Evolutionary conservation across 371 early-diverging fungal genomes (phyloP), one percentile per base, ranked within the genome.

Genomic region (Syncephalastrum contaminatum): DNA sequence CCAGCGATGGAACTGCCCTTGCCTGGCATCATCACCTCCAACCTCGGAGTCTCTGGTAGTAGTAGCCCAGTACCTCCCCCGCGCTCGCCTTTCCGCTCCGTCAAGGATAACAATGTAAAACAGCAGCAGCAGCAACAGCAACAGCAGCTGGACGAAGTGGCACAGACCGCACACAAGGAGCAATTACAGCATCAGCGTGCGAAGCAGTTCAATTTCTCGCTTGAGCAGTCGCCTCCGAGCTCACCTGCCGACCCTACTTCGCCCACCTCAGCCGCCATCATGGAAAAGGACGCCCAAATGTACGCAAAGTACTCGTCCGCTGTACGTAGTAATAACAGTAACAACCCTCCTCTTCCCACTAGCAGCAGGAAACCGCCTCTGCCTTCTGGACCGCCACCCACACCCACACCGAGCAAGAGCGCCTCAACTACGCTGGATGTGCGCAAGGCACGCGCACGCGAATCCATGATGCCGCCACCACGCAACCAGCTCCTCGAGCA

Each of bases 331-430:
- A 30, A 30, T 30, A 30, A 30, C 36, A 51, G 52, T 16, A 51
- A 45, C 21, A 43, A 46, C 7, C 36, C 42, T 22, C 48, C 53
- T 8, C 5, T 30, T 30, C 36, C 36, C 36, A 5, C 36, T 30
- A 30, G 27, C 48, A 51, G 42, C 52, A 39, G 50, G 15, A 47
- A 25, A 51, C 30, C 21, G 36, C 41, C 36, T 46, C 40, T 40
- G 21, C 58, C 43, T 36, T 46, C 46, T 18, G 58, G 54, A 4
- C 54, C 66, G 10, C 56, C 63, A 39, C 58, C 63, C 18, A 56
- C 64, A 10, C 70, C 70, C 24, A 41, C 67, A 10, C 63, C 67
- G 0, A 70, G 59, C 22, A 67, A 73, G 43, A 51, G 50, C 18
- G 67, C 70, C 0, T 59, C 70, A 19, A 58, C 63, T 13, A 56